Conservation (phyloP, 164 flowering plant species). For the Aristolochia contorta region DNA sequence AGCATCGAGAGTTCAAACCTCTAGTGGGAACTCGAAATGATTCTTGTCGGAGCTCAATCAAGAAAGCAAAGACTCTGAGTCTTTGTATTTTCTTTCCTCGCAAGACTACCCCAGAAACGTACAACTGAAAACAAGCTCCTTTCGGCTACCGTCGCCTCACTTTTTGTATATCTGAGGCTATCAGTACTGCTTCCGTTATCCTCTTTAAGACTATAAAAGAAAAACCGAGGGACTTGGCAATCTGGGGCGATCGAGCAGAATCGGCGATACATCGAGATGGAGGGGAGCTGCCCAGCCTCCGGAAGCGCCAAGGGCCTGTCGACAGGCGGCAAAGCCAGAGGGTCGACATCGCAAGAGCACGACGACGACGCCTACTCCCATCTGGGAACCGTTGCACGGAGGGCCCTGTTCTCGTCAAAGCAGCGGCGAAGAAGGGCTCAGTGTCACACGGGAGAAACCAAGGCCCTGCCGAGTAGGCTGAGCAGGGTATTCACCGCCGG, state of each 20-base stretch:
- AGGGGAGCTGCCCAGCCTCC: not conserved
- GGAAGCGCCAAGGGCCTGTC: not conserved
- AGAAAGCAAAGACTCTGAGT: constrained; percentile 3
- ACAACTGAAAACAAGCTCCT: constrained; percentile 6
- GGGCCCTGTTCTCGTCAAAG: constrained; percentile 38
- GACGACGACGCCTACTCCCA: not conserved
- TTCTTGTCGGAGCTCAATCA: too few species aligned
- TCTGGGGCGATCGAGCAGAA: not conserved
- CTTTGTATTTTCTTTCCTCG: constrained; percentile 19
- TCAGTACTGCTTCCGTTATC: not conserved
- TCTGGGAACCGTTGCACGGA: constrained; percentile 37
- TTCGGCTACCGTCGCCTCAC: constrained; percentile 13
- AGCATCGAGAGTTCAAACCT: too few species aligned
- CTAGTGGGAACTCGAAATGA: too few species aligned
- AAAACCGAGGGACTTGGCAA: not conserved
- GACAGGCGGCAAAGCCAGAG: not conserved
- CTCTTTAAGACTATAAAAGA: not conserved
- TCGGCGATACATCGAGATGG: too few species aligned
- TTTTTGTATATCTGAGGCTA: not conserved
- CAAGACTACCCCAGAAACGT: constrained; percentile 18
- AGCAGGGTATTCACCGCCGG: too few species aligned
- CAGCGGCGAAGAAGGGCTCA: constrained; percentile 27
- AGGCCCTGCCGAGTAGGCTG: constrained; percentile 26
- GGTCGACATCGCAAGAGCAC: not conserved
- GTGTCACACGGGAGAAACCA: constrained; percentile 13